These are phyloP conservation scores for Penicillium frequentans DNA, from an alignment of 2,329 filamentous ascomycete genomes.

Conservation along the genomic window DNA sequence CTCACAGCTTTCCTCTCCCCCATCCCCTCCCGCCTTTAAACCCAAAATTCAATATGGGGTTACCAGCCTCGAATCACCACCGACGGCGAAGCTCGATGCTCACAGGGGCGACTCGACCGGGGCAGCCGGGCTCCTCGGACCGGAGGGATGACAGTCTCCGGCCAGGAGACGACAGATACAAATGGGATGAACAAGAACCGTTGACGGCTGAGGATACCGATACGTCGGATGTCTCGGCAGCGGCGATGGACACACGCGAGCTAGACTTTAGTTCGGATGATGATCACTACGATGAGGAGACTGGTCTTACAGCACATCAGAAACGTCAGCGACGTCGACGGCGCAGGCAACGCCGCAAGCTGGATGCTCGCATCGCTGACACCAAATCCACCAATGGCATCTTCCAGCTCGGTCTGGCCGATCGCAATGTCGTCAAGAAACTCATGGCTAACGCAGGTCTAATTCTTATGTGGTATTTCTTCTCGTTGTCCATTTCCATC, in stretches of 20 bases:
- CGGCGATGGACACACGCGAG: conserved; percentile 51
- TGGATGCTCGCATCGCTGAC: conserved; percentile 69
- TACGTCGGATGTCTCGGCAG: conserved; percentile 42
- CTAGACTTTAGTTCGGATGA: conserved; percentile 66
- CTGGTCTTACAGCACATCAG: conserved; percentile 75
- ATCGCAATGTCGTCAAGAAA: conserved; percentile 68
- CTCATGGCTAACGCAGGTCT: conserved; percentile 74
- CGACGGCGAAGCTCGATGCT: conserved; percentile 41
- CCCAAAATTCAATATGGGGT: conserved; percentile 30
- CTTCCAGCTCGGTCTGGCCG: conserved; percentile 62
- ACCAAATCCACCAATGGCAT: conserved; percentile 66
- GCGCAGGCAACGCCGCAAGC: conserved; percentile 64
- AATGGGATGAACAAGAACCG: conserved; percentile 36
- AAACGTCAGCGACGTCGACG: conserved; percentile 64
- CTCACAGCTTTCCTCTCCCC: conserved; percentile 6
- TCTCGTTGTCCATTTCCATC: conserved; percentile 89
- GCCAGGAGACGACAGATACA: conserved; percentile 23
- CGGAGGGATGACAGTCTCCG: conserved; percentile 33
- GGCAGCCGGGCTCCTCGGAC: conserved; percentile 36
- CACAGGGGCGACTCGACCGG: conserved; percentile 52
- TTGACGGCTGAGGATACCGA: conserved; percentile 37
- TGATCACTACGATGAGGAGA: conserved; percentile 85
- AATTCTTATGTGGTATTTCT: conserved; percentile 85
- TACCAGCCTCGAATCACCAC: conserved; percentile 36
- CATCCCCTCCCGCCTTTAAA: conserved; percentile 12